phyloP scores from a whole-genome alignment of 371 early-diverging fungal genomes.

The Mucor sp. region DNA sequence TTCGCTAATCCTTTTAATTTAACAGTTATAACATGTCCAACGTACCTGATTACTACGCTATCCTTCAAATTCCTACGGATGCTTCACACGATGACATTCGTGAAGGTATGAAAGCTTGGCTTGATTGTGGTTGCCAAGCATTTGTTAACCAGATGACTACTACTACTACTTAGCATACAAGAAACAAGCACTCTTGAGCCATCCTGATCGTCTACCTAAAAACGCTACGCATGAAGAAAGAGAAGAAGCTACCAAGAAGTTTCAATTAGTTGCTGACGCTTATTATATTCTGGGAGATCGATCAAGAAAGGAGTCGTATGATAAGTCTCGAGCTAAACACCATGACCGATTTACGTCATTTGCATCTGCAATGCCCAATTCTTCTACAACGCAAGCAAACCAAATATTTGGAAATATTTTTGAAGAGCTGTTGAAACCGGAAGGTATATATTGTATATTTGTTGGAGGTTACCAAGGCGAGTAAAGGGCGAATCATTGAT shows the following conservation, averaged over 20 bases:
- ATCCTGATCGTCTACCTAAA: conserved; percentile 75
- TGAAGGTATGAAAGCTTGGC: conserved; percentile 19
- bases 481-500: too few relatives aligned
- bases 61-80: conserved; percentile 17
- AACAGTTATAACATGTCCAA: conserved; percentile 18
- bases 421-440: conserved; percentile 28
- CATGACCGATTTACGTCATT: conserved; percentile 17
- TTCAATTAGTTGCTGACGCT: conserved; percentile 78
- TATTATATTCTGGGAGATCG: conserved; percentile 81
- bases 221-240: conserved; percentile 57
- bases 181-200: conserved; percentile 69
- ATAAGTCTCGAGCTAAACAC: conserved; percentile 58
- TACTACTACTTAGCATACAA: conserved; percentile 72
- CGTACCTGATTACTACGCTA: conserved; percentile 30
- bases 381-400: conserved; percentile 25
- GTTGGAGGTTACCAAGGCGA: not conserved
- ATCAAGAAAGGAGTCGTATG: conserved; percentile 73
- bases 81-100: conserved; percentile 31
- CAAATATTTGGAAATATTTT: conserved; percentile 32
- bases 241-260: conserved; percentile 72
- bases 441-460: conserved; percentile 12
- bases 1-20: not conserved
- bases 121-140: not conserved
- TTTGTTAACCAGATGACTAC: not conserved
- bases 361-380: conserved; percentile 16